Conservation (phyloP, 2,329 filamentous ascomycete species). For the Pestalotiopsis sp. region DNA sequence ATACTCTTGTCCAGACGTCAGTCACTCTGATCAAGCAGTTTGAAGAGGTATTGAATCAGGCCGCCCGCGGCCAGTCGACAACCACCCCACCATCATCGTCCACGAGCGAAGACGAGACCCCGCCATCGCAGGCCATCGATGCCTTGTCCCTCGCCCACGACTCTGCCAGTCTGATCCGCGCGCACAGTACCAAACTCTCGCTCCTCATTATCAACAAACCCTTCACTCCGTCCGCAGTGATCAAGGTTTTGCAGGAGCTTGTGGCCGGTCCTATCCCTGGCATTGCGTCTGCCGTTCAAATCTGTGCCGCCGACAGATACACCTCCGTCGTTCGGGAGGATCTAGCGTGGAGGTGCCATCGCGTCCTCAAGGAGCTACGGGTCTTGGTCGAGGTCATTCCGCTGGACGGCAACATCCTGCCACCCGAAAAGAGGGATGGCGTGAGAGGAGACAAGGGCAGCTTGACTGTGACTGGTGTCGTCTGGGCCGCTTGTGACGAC, state of each 20-base stretch:
- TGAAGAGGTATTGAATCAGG: constrained; percentile 40
- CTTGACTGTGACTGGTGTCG: constrained; percentile 68
- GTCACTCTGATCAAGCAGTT: constrained; percentile 41
- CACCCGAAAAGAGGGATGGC: constrained; percentile 46
- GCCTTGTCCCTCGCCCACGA: constrained; percentile 71
- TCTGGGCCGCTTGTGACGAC: constrained; percentile 84
- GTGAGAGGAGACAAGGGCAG: constrained; percentile 47
- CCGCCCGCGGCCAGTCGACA: constrained; percentile 32
- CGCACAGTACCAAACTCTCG: constrained; percentile 84
- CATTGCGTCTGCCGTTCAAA: constrained; percentile 68
- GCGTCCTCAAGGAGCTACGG: constrained; percentile 62
- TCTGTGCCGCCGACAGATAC: constrained; percentile 62
- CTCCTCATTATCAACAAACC: constrained; percentile 84
- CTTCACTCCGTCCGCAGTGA: constrained; percentile 77
- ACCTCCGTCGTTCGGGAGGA: constrained; percentile 65
- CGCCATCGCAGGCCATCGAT: constrained; percentile 39
- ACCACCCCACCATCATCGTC: constrained; percentile 18
- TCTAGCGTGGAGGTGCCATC: constrained; percentile 57
- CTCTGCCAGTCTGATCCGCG: constrained; percentile 70
- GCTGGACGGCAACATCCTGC: constrained; percentile 54
- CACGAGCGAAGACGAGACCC: constrained; percentile 1
- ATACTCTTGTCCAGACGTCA: constrained; percentile 37
- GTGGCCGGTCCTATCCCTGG: constrained; percentile 71
- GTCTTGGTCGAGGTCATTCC: constrained; percentile 62
- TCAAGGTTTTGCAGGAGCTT: constrained; percentile 70